Percentiles rank a stretch among this genome's conserved stretches.
Conservation (phyloP, 2,329 filamentous ascomycete genomes). For the Hymenotorrendiella dingleyae region DNA sequence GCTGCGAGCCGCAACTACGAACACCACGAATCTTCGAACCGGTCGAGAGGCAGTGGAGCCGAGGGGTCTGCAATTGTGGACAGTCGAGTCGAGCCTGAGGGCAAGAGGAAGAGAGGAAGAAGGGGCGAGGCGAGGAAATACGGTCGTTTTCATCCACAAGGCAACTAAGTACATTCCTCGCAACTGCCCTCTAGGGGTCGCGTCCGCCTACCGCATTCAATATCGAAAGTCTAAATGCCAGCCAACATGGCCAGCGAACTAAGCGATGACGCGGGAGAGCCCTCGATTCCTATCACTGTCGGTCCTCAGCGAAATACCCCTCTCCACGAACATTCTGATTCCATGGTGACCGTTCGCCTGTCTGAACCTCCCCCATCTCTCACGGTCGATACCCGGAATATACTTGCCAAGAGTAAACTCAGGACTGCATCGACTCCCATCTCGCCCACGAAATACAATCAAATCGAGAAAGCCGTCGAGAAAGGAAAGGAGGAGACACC, state of each 20-base stretch:
- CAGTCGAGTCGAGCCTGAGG: background rate
- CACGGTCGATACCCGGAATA: constrained; percentile 40
- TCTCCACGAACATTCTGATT: constrained; percentile 45
- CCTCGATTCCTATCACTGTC: background rate
- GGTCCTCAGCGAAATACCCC: background rate
- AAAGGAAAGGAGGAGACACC: constrained; percentile 8
- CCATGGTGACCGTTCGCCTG: constrained; percentile 71
- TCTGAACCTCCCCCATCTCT: constrained; percentile 57
- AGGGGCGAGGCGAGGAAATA: background rate
- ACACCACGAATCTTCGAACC: background rate
- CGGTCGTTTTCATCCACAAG: background rate
- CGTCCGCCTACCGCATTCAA: background rate
- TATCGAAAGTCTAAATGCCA: background rate
- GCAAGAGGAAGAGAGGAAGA: background rate
- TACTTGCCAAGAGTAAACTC: constrained; percentile 24
- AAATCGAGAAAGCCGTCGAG: background rate
- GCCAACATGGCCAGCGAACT: background rate
- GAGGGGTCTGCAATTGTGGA: too few relatives aligned
- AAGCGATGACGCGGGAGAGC: background rate
- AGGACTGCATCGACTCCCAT: constrained; percentile 1
- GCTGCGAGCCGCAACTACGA: background rate
- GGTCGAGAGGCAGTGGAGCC: background rate
- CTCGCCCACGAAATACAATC: constrained; percentile 11
- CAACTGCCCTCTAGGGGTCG: background rate
- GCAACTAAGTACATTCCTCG: constrained; percentile 1